A percentile compares a stretch with the other conserved stretches of the same genome.
Conservation (phyloP, 2,329 filamentous ascomycete genomes). For the Drechmeria coniospora region DNA sequence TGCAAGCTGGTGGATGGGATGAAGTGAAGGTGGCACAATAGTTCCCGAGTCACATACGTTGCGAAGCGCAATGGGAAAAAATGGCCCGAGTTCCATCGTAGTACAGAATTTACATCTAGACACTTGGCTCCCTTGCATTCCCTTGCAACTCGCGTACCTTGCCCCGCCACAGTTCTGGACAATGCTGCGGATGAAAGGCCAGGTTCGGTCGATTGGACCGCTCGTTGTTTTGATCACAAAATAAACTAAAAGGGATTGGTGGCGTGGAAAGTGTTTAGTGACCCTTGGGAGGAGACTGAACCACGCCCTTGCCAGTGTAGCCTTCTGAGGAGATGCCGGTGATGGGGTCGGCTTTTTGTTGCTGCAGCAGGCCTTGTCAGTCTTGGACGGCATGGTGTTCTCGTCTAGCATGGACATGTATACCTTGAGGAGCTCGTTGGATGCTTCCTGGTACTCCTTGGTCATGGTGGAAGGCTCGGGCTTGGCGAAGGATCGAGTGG, state of each 20-base stretch:
- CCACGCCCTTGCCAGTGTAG: conserved; percentile 63
- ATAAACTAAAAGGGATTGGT: conserved; percentile 13
- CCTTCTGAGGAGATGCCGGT: conserved; percentile 67
- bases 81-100: conserved; percentile 20
- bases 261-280: conserved; percentile 18
- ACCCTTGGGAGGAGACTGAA: conserved; percentile 52
- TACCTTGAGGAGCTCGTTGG: conserved; percentile 90
- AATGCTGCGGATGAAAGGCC: conserved; percentile 21
- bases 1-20: conserved; percentile 5
- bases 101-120: conserved; percentile 27
- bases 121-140: conserved; percentile 13
- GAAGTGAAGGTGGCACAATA: too few species aligned
- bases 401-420: not conserved
- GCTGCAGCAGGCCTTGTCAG: conserved; percentile 29
- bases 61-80: too few species aligned
- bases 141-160: conserved; percentile 6
- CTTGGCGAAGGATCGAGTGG: conserved; percentile 56
- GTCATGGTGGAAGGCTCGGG: conserved; percentile 74
- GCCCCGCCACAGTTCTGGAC: conserved; percentile 14
- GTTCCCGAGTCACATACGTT: too few species aligned
- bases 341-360: conserved; percentile 74
- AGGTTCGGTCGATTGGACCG: conserved; percentile 12
- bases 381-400: not conserved
- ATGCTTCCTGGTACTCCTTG: conserved; percentile 91
- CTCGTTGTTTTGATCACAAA: conserved; percentile 20